Evolutionary conservation across 306 rosid genomes (phyloP).

Genomic region (Dalbergia cultrata): DNA sequence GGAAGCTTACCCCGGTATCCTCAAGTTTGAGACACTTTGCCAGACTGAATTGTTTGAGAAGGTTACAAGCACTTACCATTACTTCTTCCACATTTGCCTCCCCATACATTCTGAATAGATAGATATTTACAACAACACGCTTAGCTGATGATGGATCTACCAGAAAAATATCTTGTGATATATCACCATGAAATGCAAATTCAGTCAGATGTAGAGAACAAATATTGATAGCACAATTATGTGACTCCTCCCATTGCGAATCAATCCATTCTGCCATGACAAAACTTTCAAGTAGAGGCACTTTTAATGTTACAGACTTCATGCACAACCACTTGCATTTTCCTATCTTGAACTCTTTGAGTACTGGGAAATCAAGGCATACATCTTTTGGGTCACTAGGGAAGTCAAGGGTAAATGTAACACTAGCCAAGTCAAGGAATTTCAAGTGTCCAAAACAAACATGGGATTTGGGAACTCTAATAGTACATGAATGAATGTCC

Average conservation of each 20-base stretch:
- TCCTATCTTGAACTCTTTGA: background rate
- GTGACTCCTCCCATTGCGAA: background rate
- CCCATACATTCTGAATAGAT: background rate
- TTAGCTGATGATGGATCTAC: background rate
- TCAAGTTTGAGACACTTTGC: background rate
- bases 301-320: constrained; percentile 20
- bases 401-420: background rate
- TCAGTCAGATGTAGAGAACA: background rate
- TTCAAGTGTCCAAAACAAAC: background rate
- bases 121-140: background rate
- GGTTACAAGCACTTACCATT: background rate
- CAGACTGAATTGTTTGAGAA: constrained; percentile 25
- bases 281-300: constrained; percentile 32
- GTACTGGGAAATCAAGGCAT: background rate
- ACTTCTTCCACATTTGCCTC: no score
- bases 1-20: background rate
- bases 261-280: background rate
- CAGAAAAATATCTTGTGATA: background rate
- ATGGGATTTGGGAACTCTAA: background rate
- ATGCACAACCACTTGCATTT: background rate
- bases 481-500: background rate
- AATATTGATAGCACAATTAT: background rate
- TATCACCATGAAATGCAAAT: background rate
- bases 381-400: background rate
- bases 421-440: background rate